These are phyloP conservation scores for Amanita rubescens DNA, from an alignment of 768 basidiomycete genomes.

Conservation along the genomic window DNA sequence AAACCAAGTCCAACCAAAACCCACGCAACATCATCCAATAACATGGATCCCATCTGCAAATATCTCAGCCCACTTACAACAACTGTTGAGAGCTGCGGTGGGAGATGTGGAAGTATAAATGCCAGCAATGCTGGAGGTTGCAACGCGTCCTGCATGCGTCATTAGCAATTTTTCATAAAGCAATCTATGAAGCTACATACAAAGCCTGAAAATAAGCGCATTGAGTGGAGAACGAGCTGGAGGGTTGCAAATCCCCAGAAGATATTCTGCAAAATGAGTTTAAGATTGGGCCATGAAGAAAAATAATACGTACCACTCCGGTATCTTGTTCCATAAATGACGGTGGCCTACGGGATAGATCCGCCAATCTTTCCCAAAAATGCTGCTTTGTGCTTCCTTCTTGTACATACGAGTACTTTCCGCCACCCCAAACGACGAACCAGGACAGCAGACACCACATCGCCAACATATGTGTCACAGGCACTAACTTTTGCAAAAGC, in stretches of 20 bases:
- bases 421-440: slow-evolving; percentile 59
- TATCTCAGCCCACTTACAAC: slow-evolving; percentile 61
- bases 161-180: not conserved
- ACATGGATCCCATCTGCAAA: slow-evolving; percentile 54
- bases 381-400: slow-evolving; percentile 19
- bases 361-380: slow-evolving; percentile 59
- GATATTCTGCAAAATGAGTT: slow-evolving; percentile 46
- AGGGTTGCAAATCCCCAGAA: slow-evolving; percentile 78
- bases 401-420: slow-evolving; percentile 40
- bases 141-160: slow-evolving; percentile 40
- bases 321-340: not conserved
- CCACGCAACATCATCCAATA: slow-evolving; percentile 67
- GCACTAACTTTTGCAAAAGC: slow-evolving; percentile 51
- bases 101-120: slow-evolving; percentile 57
- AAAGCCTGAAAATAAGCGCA: slow-evolving; percentile 62
- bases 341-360: slow-evolving; percentile 31
- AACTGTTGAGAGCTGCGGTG: slow-evolving; percentile 53
- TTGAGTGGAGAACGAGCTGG: slow-evolving; percentile 62
- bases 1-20: slow-evolving; percentile 68
- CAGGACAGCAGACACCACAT: slow-evolving; percentile 61
- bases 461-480: slow-evolving; percentile 55
- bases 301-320: slow-evolving; percentile 1
- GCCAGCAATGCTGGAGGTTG: slow-evolving; percentile 54
- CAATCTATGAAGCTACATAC: slow-evolving; percentile 33
- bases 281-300: slow-evolving; percentile 4